Conservation (phyloP, 352 stramenopile species). For the Globisporangium canariense region DNA sequence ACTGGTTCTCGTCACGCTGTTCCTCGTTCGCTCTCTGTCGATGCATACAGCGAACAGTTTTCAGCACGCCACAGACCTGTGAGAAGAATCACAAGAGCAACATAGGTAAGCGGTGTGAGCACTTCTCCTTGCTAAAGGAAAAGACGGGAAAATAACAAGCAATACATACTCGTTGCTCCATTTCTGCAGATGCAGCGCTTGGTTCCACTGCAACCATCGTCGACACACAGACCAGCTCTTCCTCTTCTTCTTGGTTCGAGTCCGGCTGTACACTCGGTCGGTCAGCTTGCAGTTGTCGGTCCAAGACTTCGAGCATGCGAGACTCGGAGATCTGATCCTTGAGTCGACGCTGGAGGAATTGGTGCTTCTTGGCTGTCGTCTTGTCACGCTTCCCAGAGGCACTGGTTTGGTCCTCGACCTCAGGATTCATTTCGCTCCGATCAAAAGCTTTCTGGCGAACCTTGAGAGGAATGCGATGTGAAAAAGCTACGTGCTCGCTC, state of each 20-base stretch:
- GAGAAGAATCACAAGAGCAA: background rate
- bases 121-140: too few relatives aligned
- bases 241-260: constrained; percentile 39
- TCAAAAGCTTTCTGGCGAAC: background rate
- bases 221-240: constrained; percentile 74
- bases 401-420: constrained; percentile 11
- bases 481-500: background rate
- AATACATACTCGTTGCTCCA: constrained; percentile 28
- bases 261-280: constrained; percentile 10
- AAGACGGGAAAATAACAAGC: background rate
- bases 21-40: constrained; percentile 22
- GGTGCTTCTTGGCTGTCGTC: constrained; percentile 14
- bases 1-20: constrained; percentile 19
- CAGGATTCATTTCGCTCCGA: constrained; percentile 12
- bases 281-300: constrained; percentile 32
- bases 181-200: constrained; percentile 10
- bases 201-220: constrained; percentile 56
- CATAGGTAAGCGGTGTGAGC: background rate
- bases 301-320: constrained; percentile 63
- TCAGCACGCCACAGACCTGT: constrained; percentile 35
- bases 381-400: constrained; percentile 1
- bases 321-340: constrained; percentile 65
- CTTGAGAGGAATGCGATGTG: background rate
- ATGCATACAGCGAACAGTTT: constrained; percentile 39
- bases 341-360: constrained; percentile 47